Evolutionary conservation across 2,329 filamentous ascomycete species (phyloP), one percentile per base, ranked within the genome.

Genomic region (Talaromyces sp.): DNA sequence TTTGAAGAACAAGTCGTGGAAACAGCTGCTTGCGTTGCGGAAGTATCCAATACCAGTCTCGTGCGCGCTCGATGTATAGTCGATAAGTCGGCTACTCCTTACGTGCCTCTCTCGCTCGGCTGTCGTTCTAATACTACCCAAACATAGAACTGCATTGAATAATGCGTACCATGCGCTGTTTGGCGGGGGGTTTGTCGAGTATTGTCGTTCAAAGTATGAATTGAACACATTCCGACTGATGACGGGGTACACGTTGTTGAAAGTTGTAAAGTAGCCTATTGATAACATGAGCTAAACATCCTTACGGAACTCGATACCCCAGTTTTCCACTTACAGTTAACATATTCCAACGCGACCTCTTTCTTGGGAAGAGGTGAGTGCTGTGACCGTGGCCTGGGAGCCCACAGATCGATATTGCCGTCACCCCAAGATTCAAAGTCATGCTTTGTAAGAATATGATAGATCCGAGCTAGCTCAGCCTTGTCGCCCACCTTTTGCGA

Each of bases 91-190:
- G 22, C 53, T 56, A 53, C 51, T 39, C 13, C 51, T 39, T n/a
- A 51, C 48, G 17, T 51, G 48, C 39, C 39, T 43, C 31, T 55
- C 39, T 48, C 53, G 41, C 53, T 50, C 53, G n/a, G n/a, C 53
- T 48, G 31, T 48, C 11, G 41, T 50, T 28, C 53, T 39, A 9
- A 56, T 56, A 40, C 53, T 56, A 5, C 54, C 54, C 10, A 57
- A 13, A 28, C 33, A 57, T 5, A 57, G 15, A 8, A 57, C 31
- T 9, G 54, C 22, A n/a, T 57, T 57, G 6, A 57, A 25, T 6
- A 51, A 17, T 51, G 54, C 22, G 22, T 57, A 57, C 54, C 54
- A 57, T 19, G 54, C 43, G 5, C 5, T 41, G 11, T 35, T 41
- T 8, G 10, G 6, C 5, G 54, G 54, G 11, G 54, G 54, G 10